These are phyloP conservation scores for Epichloe amarillans DNA, from an alignment of 2,329 filamentous ascomycete genomes.

Conservation along the genomic window DNA sequence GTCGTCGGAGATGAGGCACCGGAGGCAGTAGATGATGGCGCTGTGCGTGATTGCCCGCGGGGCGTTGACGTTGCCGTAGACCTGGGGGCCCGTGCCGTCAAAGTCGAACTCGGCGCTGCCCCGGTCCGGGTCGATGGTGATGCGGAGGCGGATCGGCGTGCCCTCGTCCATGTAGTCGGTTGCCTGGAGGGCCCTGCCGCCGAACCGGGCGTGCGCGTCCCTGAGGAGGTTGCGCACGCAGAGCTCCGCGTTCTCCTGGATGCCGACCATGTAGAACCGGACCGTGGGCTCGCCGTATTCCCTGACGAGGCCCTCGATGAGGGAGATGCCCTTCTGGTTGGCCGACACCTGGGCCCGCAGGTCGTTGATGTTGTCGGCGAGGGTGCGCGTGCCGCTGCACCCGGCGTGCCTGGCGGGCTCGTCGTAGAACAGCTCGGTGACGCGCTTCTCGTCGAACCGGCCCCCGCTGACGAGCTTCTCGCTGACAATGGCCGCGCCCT, in stretches of 20 bases:
- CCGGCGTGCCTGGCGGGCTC: constrained; percentile 63
- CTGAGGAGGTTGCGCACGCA: constrained; percentile 63
- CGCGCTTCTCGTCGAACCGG: constrained; percentile 64
- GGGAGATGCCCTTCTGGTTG: constrained; percentile 74
- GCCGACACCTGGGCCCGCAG: constrained; percentile 73
- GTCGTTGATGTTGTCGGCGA: constrained; percentile 73
- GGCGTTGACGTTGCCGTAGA: constrained; percentile 70
- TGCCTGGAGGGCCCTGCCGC: constrained; percentile 56
- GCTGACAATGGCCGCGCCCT: constrained; percentile 49
- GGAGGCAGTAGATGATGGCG: constrained; percentile 78
- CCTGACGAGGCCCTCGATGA: constrained; percentile 60
- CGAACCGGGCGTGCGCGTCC: constrained; percentile 54
- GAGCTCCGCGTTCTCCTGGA: constrained; percentile 66
- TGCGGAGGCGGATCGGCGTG: constrained; percentile 58
- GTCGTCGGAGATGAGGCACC: constrained; percentile 66
- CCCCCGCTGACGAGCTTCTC: constrained; percentile 64
- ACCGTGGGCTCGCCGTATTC: constrained; percentile 70
- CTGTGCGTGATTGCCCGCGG: constrained; percentile 72
- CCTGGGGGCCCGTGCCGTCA: constrained; percentile 63
- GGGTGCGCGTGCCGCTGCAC: constrained; percentile 64
- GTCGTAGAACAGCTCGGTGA: constrained; percentile 57
- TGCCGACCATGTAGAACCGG: constrained; percentile 72
- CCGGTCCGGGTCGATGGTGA: constrained; percentile 60
- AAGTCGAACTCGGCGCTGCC: constrained; percentile 76
- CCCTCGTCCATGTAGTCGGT: constrained; percentile 79